Evolutionary conservation across 1,139 yeast genomes (phyloP), one percentile per base, ranked within the genome.

Genomic region (Saccharomyces hybrid): DNA sequence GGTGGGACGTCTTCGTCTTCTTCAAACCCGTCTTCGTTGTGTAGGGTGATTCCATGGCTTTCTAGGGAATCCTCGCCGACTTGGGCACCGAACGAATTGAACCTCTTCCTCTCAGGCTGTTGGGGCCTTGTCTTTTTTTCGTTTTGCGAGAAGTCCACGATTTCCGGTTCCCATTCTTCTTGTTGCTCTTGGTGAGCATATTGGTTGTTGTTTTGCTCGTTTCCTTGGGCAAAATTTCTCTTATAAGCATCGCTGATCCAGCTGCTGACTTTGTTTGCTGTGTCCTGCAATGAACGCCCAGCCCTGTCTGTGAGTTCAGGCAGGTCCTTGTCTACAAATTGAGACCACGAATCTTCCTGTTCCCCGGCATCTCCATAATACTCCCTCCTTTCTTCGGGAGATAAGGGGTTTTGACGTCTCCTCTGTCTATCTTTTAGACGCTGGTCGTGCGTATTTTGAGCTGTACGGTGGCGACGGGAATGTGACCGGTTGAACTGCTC

Each of bases 251-350:
- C 89, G 61, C 82, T 81, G 56, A 91, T 86, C 95, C 97, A 90
- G 27, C 83, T 81, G 60, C 87, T 84, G 56, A 93, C 82, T 52
- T 87, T 86, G 49, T 81, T 78, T 57, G 85, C 81, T 1, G 97
- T 93, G 64, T 90, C 97, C 66, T 85, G 91, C 53, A 90, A 77
- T 29, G 96, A 95, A 66, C 85, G 86, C 53, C 81, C 77, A 57
- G 89, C 78, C 52, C 83, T 81, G 54, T 86, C 88, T 64, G 81
- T 83, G 62, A 88, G 74, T 63, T 84, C 89, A 9, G 85, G 84
- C 52, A 80, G 63, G 55, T 80, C 84, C 58, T 78, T 80, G 55
- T 80, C 84, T 42, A 84, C 84, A 64, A 86, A 77, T 57, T 79
- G 83, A 51, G 84, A 84, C 51, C 88, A 83, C 31, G 82, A 72